Conservation (phyloP, 1,284 basidiomycete species). For the Cronartium ribicola region DNA sequence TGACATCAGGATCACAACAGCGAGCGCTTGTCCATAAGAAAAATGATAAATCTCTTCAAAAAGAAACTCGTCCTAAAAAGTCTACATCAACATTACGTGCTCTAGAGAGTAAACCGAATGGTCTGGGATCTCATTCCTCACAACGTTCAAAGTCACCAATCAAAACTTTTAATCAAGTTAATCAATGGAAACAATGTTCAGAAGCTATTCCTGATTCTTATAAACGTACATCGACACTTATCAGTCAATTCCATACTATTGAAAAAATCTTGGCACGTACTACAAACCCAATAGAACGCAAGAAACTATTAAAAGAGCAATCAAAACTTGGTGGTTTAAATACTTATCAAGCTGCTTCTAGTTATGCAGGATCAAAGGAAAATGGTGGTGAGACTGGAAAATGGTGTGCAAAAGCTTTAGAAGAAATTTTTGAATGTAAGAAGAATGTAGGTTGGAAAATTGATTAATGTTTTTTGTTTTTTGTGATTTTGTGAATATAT, state of each 20-base stretch:
- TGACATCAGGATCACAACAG: neutral
- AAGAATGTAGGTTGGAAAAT: constrained; percentile 35
- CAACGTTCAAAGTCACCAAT: neutral
- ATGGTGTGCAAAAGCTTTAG: constrained; percentile 46
- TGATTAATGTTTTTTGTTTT: constrained; percentile 37
- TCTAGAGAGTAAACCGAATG: neutral
- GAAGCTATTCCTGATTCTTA: constrained; percentile 42
- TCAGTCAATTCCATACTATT: constrained; percentile 47
- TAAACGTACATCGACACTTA: constrained; percentile 44
- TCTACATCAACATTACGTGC: too few relatives aligned
- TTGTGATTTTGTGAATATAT: neutral
- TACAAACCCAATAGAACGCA: constrained; percentile 43
- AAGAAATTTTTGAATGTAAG: constrained; percentile 36
- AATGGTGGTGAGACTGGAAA: constrained; percentile 48
- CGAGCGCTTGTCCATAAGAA: neutral
- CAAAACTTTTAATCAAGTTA: neutral
- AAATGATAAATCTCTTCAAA: neutral
- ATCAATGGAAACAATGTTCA: neutral
- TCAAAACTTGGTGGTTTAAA: constrained; percentile 47
- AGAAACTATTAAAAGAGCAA: constrained; percentile 43
- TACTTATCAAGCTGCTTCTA: constrained; percentile 47
- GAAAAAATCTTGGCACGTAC: constrained; percentile 47
- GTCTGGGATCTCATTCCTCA: neutral
- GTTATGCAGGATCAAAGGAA: constrained; percentile 46
- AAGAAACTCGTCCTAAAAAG: neutral